Conservation (phyloP, 306 rosid species). For the Echinosophora koreensis region DNA sequence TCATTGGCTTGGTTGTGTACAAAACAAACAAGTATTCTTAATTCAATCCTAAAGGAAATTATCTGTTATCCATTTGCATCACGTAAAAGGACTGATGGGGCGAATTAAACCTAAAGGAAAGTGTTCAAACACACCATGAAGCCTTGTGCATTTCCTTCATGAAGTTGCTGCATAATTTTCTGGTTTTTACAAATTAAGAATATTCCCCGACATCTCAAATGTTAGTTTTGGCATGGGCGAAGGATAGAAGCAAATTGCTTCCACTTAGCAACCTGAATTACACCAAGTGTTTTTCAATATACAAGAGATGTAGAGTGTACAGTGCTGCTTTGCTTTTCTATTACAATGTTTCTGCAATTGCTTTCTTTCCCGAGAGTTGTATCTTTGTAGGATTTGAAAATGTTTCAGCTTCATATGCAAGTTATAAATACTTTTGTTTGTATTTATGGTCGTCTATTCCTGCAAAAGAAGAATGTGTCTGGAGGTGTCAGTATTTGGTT, state of each 20-base stretch:
- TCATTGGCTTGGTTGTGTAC: no score
- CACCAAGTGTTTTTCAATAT: no score
- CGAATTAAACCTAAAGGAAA: no score
- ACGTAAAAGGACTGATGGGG: no score
- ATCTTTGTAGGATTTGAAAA: slow-evolving; percentile 22
- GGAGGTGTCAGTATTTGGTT: slow-evolving; percentile 71
- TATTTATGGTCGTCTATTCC: slow-evolving; percentile 30
- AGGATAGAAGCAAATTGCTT: not conserved
- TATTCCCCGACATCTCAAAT: not conserved
- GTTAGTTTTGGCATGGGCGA: not conserved
- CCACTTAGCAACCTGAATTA: not conserved
- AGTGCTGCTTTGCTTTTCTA: not conserved
- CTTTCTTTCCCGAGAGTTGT: not conserved
- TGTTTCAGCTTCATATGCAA: slow-evolving; percentile 9
- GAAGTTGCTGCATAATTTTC: no score
- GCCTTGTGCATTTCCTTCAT: no score
- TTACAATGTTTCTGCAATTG: not conserved
- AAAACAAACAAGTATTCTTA: no score
- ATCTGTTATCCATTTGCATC: no score
- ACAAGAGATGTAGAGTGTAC: not conserved
- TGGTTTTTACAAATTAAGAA: no score
- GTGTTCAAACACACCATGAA: no score
- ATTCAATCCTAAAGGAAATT: no score
- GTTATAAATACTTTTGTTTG: slow-evolving; percentile 19
- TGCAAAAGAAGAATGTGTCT: slow-evolving; percentile 64